Percentiles rank a stretch among this genome's conserved stretches.
phyloP scores from a whole-genome alignment of 495 filamentous ascomycete species.

The Thozetella sp. region DNA sequence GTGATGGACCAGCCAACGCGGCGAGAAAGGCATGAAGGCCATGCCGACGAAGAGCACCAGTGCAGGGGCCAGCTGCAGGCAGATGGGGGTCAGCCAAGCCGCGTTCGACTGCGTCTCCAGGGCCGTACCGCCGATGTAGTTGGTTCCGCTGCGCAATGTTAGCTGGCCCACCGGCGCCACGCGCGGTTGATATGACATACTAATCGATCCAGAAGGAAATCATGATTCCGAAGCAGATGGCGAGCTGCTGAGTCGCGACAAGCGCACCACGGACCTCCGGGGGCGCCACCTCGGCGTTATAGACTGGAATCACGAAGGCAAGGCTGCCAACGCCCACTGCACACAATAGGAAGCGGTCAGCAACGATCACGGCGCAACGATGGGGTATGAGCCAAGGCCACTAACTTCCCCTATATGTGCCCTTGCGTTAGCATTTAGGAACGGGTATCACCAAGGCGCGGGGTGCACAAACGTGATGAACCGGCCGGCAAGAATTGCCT shows the following conservation, averaged over 20 bases:
- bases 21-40: conserved; percentile 80
- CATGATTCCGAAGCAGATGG: conserved; percentile 83
- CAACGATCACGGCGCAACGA: not conserved
- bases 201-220: conserved; percentile 86
- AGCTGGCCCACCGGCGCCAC: conserved; percentile 17
- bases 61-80: conserved; percentile 63
- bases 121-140: conserved; percentile 76
- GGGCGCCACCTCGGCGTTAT: conserved; percentile 70
- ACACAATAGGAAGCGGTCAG: conserved; percentile 46
- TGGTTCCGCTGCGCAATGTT: conserved; percentile 48
- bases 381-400: not conserved
- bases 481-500: conserved; percentile 70
- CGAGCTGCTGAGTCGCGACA: conserved; percentile 78
- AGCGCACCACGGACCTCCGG: conserved; percentile 67
- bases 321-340: conserved; percentile 64
- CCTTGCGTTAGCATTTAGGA: not conserved
- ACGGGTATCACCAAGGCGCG: too few relatives aligned
- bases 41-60: conserved; percentile 68
- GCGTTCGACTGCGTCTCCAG: conserved; percentile 62
- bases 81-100: conserved; percentile 70
- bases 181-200: conserved; percentile 12
- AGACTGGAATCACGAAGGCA: conserved; percentile 67
- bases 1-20: conserved; percentile 78
- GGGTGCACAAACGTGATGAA: conserved; percentile 61
- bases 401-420: not conserved